Conservation (phyloP, 345 rosid species). For the Lepidium didymum region DNA sequence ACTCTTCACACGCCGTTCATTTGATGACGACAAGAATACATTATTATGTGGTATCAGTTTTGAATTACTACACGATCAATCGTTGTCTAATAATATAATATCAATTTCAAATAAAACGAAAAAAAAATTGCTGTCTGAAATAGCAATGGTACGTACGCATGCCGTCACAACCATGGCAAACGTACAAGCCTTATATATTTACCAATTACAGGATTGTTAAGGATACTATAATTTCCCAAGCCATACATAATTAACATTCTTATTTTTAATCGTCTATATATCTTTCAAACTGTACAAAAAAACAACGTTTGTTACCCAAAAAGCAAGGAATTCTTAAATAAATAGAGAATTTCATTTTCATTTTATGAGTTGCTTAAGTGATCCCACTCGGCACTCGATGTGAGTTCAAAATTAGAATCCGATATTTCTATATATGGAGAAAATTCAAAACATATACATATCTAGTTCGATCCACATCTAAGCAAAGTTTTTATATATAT, state of each 20-base stretch:
- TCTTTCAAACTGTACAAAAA: conserved; percentile 1
- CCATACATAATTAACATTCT: conserved; percentile 11
- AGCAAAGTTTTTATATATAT: background rate
- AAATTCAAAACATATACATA: background rate
- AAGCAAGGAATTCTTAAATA: background rate
- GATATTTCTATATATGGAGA: background rate
- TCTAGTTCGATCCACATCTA: background rate
- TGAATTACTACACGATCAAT: conserved; percentile 8
- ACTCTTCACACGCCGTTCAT: conserved; percentile 11
- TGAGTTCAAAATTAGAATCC: conserved; percentile 3
- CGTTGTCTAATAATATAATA: background rate
- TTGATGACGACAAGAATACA: conserved; percentile 21
- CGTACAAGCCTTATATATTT: conserved; percentile 3
- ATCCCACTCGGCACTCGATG: background rate
- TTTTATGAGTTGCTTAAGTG: conserved; percentile 13
- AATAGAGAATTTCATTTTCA: background rate
- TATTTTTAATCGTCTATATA: too few relatives aligned
- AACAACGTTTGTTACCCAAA: background rate
- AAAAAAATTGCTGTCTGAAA: background rate
- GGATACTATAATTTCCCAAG: conserved; percentile 3
- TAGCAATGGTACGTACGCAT: conserved; percentile 17
- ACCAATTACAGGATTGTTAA: background rate
- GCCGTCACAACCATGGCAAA: conserved; percentile 26
- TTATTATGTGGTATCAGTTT: conserved; percentile 22
- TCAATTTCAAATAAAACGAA: background rate